Base-by-base conservation (phyloP, 305 asterid genomes). In the Fraxinus dipetala region DNA sequence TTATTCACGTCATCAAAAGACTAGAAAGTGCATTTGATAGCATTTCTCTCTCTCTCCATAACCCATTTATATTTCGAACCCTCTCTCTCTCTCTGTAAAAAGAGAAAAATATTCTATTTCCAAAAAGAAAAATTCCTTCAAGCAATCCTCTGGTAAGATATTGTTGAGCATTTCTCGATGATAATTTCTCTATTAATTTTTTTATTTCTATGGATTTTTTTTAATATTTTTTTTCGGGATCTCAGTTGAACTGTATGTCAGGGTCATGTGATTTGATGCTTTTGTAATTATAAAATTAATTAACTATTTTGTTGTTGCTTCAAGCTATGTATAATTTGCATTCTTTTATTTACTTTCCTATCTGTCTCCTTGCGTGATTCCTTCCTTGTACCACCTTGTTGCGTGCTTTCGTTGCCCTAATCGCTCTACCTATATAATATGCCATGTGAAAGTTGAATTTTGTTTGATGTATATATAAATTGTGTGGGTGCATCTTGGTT, bases 331-430 rank as follows among this genome's bases (percentile, higher is more conserved):
- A 77, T 67, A 65, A 28, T 72, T 81, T 32, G 54, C 63, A 43
- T 36, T 43, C 43, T 5, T 77, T 80, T 85, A 67, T 72, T 78
- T 72, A 10, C 78, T 82, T 72, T 45, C 83, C 59, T 84, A 82
- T 81, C 89, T 88, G 87, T 90, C 80, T 81, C 78, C 75, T 83
- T 82, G 88, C 92, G 92, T 89, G 93, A 87, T 90, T 77, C 86
- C 84, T 80, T 40, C 82, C 87, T 82, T 81, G 87, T 84, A 78
- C 85, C 93, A 91, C 95, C 97, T 93, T 93, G 98, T 93, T 85
- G 81, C 87, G 91, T 85, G 91, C 80, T 77, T 79, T 80, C 72
- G 89, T 61, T 78, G 87, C 84, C 81, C 38, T 79, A 81, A 85
- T 85, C 78, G 82, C 59, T 48, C 59, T 48, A 0, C 79, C 85